Evolutionary conservation across 495 filamentous ascomycete species (phyloP).

Genomic region (Penicillium canariense): DNA sequence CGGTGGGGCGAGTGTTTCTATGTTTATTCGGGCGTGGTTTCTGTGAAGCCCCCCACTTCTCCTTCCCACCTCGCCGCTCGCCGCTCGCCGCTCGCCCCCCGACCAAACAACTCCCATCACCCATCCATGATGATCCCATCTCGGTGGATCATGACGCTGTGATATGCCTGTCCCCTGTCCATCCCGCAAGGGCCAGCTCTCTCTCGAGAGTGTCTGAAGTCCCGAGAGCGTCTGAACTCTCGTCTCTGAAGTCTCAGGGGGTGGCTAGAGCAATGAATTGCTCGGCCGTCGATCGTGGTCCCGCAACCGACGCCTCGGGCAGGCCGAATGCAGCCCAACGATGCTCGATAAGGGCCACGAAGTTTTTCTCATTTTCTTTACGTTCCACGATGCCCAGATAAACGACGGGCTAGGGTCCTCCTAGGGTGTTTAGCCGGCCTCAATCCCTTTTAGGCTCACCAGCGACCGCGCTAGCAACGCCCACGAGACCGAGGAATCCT

Average conservation of each 20-base stretch:
- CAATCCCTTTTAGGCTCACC: conserved; percentile 10
- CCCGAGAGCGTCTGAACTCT: too few relatives aligned
- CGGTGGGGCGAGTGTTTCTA: not conserved
- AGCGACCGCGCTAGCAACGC: too few relatives aligned
- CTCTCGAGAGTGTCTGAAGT: too few relatives aligned
- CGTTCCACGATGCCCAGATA: too few relatives aligned
- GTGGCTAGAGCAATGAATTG: conserved; percentile 9
- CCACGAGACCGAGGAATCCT: not conserved
- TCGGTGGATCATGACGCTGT: conserved; percentile 18
- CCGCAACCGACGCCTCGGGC: conserved; percentile 13
- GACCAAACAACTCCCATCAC: not conserved
- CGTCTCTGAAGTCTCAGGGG: conserved; percentile 20
- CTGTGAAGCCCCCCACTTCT: not conserved
- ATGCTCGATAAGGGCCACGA: conserved; percentile 11
- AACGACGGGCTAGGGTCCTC: not conserved
- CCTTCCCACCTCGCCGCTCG: not conserved
- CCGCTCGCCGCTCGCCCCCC: not conserved
- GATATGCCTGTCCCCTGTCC: not conserved
- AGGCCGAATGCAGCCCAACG: conserved; percentile 1
- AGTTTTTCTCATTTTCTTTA: not conserved
- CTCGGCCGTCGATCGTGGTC: not conserved
- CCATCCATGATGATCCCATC: conserved; percentile 10
- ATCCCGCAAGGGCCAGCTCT: not conserved
- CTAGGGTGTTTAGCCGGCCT: not conserved
- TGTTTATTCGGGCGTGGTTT: not conserved